Percentiles rank a stretch among this genome's conserved stretches.
These are phyloP conservation scores for Metarhizium rileyi DNA, from an alignment of 2,329 filamentous ascomycete genomes.

Conservation along the genomic window DNA sequence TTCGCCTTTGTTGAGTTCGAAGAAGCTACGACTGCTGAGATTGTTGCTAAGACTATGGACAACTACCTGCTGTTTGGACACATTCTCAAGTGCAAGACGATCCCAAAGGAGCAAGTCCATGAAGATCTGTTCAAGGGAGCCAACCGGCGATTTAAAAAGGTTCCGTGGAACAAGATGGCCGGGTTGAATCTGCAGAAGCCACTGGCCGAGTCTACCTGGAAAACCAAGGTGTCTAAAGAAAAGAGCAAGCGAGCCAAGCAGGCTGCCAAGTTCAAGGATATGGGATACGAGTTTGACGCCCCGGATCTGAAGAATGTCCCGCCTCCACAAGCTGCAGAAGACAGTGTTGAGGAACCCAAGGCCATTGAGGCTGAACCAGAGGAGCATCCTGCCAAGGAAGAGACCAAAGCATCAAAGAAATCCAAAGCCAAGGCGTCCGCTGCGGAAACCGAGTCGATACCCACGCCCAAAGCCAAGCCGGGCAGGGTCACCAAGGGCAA, in stretches of 20 bases:
- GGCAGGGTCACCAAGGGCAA: constrained; percentile 22
- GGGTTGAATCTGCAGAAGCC: constrained; percentile 66
- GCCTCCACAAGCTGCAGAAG: constrained; percentile 29
- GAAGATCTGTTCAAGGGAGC: constrained; percentile 80
- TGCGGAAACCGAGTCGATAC: constrained; percentile 9
- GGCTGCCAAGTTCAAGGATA: constrained; percentile 62
- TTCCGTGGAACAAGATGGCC: constrained; percentile 81
- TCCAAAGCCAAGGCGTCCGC: constrained; percentile 13
- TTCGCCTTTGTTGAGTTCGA: constrained; percentile 90
- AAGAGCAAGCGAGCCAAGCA: constrained; percentile 58
- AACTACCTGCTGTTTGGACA: constrained; percentile 95
- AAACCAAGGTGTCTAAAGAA: constrained; percentile 63
- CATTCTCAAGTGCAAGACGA: constrained; percentile 76
- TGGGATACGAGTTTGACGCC: constrained; percentile 76
- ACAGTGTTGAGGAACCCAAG: constrained; percentile 21
- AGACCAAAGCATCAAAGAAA: constrained; percentile 10
- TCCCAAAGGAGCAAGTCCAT: constrained; percentile 70
- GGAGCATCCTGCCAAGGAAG: constrained; percentile 14
- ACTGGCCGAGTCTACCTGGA: constrained; percentile 67
- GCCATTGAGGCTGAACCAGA: constrained; percentile 27
- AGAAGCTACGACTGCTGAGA: constrained; percentile 67
- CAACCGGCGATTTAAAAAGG: constrained; percentile 78
- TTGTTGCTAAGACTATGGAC: constrained; percentile 93
- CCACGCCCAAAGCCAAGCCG: constrained; percentile 13
- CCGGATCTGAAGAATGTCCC: constrained; percentile 56